These are phyloP conservation scores for Trichoderma koningii DNA, from an alignment of 2,329 filamentous ascomycete genomes.

Conservation along the genomic window DNA sequence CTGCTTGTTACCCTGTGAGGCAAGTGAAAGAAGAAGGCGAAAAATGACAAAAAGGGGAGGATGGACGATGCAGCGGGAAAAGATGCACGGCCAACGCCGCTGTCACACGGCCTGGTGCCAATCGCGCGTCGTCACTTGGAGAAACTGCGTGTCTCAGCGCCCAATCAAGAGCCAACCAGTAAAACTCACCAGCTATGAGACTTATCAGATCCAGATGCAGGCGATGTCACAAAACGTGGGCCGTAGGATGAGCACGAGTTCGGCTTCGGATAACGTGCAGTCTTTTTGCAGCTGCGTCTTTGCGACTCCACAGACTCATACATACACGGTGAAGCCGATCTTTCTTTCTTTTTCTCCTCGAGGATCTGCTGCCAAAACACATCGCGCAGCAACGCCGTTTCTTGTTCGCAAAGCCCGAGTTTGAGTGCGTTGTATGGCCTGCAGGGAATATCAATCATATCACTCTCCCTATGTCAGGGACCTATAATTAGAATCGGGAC, in stretches of 20 bases:
- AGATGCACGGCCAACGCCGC: slow-evolving; percentile 9
- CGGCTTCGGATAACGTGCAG: too few relatives aligned
- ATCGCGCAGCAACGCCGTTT: not conserved
- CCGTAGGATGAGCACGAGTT: not conserved
- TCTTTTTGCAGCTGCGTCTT: too few relatives aligned
- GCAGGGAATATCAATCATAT: not conserved
- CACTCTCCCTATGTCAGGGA: not conserved
- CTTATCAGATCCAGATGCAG: slow-evolving; percentile 6
- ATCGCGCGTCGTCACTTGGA: slow-evolving; percentile 2
- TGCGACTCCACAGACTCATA: not conserved
- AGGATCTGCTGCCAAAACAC: not conserved
- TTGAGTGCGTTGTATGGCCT: not conserved
- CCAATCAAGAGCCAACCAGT: not conserved
- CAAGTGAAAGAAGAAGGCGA: too few relatives aligned
- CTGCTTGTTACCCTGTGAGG: too few relatives aligned
- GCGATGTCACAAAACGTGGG: slow-evolving; percentile 16
- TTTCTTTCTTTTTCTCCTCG: not conserved
- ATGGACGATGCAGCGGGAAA: not conserved
- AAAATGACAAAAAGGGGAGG: too few relatives aligned
- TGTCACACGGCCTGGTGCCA: slow-evolving; percentile 16
- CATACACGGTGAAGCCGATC: not conserved
- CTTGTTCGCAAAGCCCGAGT: not conserved
- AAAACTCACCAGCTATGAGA: not conserved
- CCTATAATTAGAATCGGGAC: slow-evolving; percentile 7
- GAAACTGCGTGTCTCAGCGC: not conserved